Conservation (phyloP, 192 early-diverging fungal genomes). For the Podila epigama region DNA sequence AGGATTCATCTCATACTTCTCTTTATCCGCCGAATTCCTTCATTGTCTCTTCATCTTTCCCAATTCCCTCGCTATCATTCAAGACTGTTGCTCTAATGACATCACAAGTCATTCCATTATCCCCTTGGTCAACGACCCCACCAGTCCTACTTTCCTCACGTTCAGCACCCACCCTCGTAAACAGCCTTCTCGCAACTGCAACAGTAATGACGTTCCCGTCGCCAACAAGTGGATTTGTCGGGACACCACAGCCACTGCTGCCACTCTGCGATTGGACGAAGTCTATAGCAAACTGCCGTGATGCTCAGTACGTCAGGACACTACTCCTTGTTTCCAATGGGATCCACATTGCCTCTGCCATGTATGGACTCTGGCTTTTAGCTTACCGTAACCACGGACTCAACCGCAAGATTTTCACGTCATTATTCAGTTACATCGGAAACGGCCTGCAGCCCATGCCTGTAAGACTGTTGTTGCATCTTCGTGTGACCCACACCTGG, state of each 20-base stretch:
- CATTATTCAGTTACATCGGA: conserved; percentile 24
- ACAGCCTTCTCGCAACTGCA: too few relatives aligned
- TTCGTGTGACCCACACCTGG: not conserved
- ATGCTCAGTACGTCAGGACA: conserved; percentile 1
- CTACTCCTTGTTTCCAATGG: conserved; percentile 16
- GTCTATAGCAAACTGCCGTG: conserved; percentile 12
- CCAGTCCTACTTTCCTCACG: not conserved
- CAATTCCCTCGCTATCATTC: too few relatives aligned
- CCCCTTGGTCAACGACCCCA: too few relatives aligned
- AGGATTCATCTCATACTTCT: too few relatives aligned
- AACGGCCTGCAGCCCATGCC: conserved; percentile 38
- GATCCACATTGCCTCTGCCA: not conserved
- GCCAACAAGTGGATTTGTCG: too few relatives aligned
- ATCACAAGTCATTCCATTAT: not conserved
- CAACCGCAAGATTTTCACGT: conserved; percentile 22
- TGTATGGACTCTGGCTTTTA: conserved; percentile 24
- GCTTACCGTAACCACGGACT: conserved; percentile 29
- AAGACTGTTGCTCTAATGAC: not conserved
- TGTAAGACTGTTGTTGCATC: conserved; percentile 15
- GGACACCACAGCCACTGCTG: not conserved
- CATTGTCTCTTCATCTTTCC: too few relatives aligned
- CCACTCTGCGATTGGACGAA: conserved; percentile 32
- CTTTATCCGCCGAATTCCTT: too few relatives aligned
- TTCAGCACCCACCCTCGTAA: not conserved
- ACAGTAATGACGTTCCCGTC: too few relatives aligned